Evolutionary conservation across 768 basidiomycete species (phyloP).

Genomic region (Lactarius vividus): DNA sequence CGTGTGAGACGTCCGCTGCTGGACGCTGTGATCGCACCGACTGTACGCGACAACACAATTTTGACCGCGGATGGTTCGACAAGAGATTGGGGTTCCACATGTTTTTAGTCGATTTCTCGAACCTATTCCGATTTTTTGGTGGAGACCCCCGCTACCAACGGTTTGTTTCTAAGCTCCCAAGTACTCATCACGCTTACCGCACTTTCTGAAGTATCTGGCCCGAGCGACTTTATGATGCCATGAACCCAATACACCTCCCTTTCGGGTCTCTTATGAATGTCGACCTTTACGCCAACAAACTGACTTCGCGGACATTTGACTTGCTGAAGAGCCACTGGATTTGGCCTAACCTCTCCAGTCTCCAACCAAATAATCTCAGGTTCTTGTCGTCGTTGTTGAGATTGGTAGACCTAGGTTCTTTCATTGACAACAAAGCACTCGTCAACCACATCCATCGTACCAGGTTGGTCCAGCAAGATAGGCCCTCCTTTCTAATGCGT

Average conservation of each 20-base stretch:
- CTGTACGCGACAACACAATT: constrained; percentile 16
- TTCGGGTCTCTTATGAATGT: constrained; percentile 20
- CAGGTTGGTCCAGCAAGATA: not conserved
- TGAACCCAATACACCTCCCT: constrained; percentile 13
- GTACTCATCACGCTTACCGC: not conserved
- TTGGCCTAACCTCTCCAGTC: constrained; percentile 5
- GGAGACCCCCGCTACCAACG: not conserved
- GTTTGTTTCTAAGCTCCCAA: constrained; percentile 2
- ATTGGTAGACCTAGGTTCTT: constrained; percentile 22
- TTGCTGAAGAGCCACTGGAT: constrained; percentile 18
- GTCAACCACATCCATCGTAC: constrained; percentile 14
- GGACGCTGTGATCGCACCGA: constrained; percentile 14
- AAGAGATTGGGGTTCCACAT: constrained; percentile 21
- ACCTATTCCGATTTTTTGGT: not conserved
- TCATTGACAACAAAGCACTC: constrained; percentile 19
- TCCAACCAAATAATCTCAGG: not conserved
- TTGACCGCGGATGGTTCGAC: constrained; percentile 20
- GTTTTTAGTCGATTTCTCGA: constrained; percentile 15
- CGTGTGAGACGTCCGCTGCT: constrained; percentile 4
- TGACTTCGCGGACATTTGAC: constrained; percentile 5
- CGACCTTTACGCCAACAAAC: not conserved
- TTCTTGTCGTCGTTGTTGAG: constrained; percentile 20
- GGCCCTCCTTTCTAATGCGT: constrained; percentile 8
- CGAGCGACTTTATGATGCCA: constrained; percentile 23
- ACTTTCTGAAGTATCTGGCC: constrained; percentile 18